phyloP scores from a whole-genome alignment of 805 yeast genomes.

The Priceomyces carsonii region DNA sequence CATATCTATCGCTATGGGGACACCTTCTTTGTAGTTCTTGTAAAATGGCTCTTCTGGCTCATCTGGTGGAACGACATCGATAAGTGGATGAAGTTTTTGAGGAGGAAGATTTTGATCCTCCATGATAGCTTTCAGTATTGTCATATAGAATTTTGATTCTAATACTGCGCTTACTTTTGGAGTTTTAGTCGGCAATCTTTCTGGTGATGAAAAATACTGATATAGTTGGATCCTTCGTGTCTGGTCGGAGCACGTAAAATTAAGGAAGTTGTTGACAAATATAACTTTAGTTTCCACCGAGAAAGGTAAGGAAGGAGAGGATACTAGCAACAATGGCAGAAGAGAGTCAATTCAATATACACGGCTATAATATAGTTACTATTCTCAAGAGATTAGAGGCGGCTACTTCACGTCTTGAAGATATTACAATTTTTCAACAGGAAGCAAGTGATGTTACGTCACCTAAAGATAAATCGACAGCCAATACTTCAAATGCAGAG shows the following conservation, averaged over 20 bases:
- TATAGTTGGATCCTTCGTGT: no score
- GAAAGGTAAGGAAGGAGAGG: no score
- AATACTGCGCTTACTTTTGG: no score
- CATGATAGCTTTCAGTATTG: neutral
- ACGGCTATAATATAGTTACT: slow-evolving; percentile 86
- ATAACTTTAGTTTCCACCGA: no score
- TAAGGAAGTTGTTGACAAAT: neutral
- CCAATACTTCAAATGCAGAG: slow-evolving; percentile 2
- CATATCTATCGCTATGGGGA: slow-evolving; percentile 87
- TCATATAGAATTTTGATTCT: slow-evolving; percentile 1
- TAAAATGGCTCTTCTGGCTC: slow-evolving; percentile 47
- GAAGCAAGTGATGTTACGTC: slow-evolving; percentile 37
- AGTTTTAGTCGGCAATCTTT: no score
- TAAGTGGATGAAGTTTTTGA: slow-evolving; percentile 41
- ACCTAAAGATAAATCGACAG: slow-evolving; percentile 4
- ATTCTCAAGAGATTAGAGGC: slow-evolving; percentile 76
- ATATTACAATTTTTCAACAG: slow-evolving; percentile 78
- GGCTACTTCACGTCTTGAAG: slow-evolving; percentile 91
- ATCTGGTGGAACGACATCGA: slow-evolving; percentile 39
- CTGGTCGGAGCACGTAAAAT: slow-evolving; percentile 5
- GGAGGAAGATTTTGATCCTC: slow-evolving; percentile 34
- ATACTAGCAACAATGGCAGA: slow-evolving; percentile 33
- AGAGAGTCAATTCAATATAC: slow-evolving; percentile 55
- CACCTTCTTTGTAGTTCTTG: slow-evolving; percentile 47
- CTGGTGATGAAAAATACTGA: no score